Base-by-base conservation (phyloP, 2,329 filamentous ascomycete genomes). In the Eutypa lata region DNA sequence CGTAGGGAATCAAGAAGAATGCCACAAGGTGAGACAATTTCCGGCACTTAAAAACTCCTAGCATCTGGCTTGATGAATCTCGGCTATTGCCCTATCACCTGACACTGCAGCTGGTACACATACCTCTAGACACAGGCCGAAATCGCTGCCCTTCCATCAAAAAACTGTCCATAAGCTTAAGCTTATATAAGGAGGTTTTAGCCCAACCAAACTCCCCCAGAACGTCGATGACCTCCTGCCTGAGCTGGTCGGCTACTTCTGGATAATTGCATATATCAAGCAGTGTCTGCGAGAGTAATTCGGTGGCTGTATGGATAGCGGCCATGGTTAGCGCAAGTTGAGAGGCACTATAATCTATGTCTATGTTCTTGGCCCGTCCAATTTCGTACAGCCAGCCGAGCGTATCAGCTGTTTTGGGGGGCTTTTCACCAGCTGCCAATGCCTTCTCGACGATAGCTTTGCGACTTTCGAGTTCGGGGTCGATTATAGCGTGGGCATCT, bases 361-460 rank as follows among this genome's bases (percentile, higher is more conserved):
- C 31, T 7, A 35, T 7, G 31, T 14, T 14, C 5, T 52, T 26
- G 7, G 68, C 71, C 43, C 65, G 62, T 3, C 69, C 64, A 13
- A 66, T 56, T 26, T 74, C 70, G 24, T 74, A 67, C 52, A 75
- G 70, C 75, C 74, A 78, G 21, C 73, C 72, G 21, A 77, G 65
- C 1, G 70, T 66, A 54, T 77, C 73, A 4, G 71, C 63, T 10
- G 67, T 60, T 57, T 68, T 68, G 18, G 66, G 64, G n/a, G 65
- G 61, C 48, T 67, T 67, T 54, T 60, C 51, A 11, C 67, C 67
- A 0, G 59, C 57, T 0, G 60, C 61, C 11, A 52, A 55, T 10
- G 58, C 61, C n/a, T 57, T 58, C 24, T 64, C 58, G 3, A 68
- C 62, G 3, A 47, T 57, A 0, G 57, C 60, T 52, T 66, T 64